Evolutionary conservation across 208 protist genomes (phyloP).

Genomic region (Crithidia thermophila): DNA sequence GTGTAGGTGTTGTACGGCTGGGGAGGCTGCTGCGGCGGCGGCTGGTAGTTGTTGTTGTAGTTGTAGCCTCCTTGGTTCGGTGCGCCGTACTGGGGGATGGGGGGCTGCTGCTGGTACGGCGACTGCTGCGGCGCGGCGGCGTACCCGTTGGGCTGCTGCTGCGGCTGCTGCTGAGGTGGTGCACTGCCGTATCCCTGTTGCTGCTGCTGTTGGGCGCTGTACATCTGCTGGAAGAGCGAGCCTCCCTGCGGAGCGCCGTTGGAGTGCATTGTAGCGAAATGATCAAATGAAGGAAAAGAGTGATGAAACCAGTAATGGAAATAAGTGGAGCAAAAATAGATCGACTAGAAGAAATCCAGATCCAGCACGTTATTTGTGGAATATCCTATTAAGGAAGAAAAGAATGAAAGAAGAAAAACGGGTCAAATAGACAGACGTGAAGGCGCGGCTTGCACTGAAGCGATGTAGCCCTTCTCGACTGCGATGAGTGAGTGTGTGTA

Average conservation of each 20-base stretch:
- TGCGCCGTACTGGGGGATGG: slow-evolving; percentile 17
- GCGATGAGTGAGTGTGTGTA: too few species aligned
- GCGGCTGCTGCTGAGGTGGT: slow-evolving; percentile 19
- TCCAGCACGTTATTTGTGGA: background rate
- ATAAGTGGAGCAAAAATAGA: background rate
- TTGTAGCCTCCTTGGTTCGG: slow-evolving; percentile 14
- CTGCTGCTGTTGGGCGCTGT: slow-evolving; percentile 63
- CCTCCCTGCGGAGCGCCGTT: slow-evolving; percentile 30
- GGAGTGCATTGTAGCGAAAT: slow-evolving; percentile 7
- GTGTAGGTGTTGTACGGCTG: slow-evolving; percentile 14
- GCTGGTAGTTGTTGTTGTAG: slow-evolving; percentile 25
- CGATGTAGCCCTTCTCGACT: too few species aligned
- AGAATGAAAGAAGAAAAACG: too few species aligned
- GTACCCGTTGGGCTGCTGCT: slow-evolving; percentile 27
- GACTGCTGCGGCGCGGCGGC: background rate
- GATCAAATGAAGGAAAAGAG: slow-evolving; percentile 1
- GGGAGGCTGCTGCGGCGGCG: slow-evolving; percentile 25
- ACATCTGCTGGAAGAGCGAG: slow-evolving; percentile 87
- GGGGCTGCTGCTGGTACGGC: slow-evolving; percentile 26
- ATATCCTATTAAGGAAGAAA: too few species aligned
- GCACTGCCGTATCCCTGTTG: slow-evolving; percentile 17
- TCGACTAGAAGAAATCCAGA: background rate
- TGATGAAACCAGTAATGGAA: background rate
- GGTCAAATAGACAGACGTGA: too few species aligned
- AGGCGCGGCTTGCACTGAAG: too few species aligned